Base-by-base conservation (phyloP, 805 yeast genomes). In the Scheffersomyces amazonensis region DNA sequence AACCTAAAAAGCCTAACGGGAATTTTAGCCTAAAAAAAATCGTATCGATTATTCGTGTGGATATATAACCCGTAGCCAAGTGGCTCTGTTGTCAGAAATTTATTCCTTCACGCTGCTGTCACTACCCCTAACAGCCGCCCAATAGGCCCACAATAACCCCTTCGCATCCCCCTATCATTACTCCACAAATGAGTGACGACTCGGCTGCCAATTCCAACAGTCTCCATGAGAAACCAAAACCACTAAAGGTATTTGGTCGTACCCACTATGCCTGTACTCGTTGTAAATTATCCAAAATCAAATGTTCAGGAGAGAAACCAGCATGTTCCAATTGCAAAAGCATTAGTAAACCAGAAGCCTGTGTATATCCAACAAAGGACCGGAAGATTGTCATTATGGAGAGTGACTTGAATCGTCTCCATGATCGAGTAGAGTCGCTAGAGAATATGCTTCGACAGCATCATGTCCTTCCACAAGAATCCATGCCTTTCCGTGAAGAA, bases 301-400 rank as follows among this genome's bases (percentile, higher is more conserved):
- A 62, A 42, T 67, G 73, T 40, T 63, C 67, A 21, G 73, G 73
- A 5, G 71, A 62, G 31, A 56, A 54, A 34, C 73, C 73, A 13
- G 59, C 66, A 13, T 67, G 73, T 38, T 51, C 69, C 8, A 67
- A 65, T 40, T 67, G 73, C 50, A 61, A 58, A 33, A 47, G 54
- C 34, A 55, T 55, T 33, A 58, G 54, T 39, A 63, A 60, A 43
- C 56, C 44, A 10, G 54, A 49, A 20, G 60, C 48, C 10, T 67
- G 73, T 39, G 45, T 53, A 3, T 67, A 67, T 42, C 70, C 71
- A 3, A 41, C 58, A 9, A 56, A 65, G 16, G 71, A 66, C 45
- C 54, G 73, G 28, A 67, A 67, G 45, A 62, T 67, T 21, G 65
- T 67, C 28, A 64, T 67, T 25, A 66, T 67, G 72, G 71, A 67